Conservation (phyloP, 2,329 filamentous ascomycete genomes). For the Diaporthe vexans region DNA sequence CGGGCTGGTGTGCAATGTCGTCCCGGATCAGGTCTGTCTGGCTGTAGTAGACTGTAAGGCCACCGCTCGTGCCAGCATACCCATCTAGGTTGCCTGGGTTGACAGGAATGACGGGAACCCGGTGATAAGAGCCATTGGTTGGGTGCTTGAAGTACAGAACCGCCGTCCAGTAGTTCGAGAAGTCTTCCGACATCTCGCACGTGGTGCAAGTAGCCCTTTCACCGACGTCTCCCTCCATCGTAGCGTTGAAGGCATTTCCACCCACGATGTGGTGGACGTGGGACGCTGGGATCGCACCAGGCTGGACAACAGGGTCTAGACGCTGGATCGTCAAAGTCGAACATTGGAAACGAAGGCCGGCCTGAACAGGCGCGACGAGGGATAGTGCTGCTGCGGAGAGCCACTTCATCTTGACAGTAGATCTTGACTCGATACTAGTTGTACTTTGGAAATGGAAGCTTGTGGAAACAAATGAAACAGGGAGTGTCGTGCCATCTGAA, state of each 20-base stretch:
- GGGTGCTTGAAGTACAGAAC: constrained; percentile 46
- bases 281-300: constrained; percentile 42
- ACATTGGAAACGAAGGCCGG: constrained; percentile 49
- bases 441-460: background rate
- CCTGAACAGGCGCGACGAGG: constrained; percentile 44
- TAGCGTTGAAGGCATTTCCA: constrained; percentile 46
- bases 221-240: constrained; percentile 48
- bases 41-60: constrained; percentile 59
- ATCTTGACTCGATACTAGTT: background rate
- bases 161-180: constrained; percentile 53
- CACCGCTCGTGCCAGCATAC: constrained; percentile 53
- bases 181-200: constrained; percentile 52
- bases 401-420: constrained; percentile 44
- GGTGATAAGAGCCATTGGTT: constrained; percentile 47
- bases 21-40: constrained; percentile 56
- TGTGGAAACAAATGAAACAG: constrained; percentile 5
- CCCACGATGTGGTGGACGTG: constrained; percentile 47
- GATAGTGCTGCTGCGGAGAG: constrained; percentile 34
- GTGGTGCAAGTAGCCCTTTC: constrained; percentile 51
- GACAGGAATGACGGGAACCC: constrained; percentile 49
- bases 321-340: constrained; percentile 49
- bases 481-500: background rate
- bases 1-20: constrained; percentile 52
- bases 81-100: constrained; percentile 45
- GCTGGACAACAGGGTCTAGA: constrained; percentile 48